Percentiles rank a stretch among this genome's conserved stretches.
Conservation (phyloP, 2,329 filamentous ascomycete species). For the Phialophora verrucosa region DNA sequence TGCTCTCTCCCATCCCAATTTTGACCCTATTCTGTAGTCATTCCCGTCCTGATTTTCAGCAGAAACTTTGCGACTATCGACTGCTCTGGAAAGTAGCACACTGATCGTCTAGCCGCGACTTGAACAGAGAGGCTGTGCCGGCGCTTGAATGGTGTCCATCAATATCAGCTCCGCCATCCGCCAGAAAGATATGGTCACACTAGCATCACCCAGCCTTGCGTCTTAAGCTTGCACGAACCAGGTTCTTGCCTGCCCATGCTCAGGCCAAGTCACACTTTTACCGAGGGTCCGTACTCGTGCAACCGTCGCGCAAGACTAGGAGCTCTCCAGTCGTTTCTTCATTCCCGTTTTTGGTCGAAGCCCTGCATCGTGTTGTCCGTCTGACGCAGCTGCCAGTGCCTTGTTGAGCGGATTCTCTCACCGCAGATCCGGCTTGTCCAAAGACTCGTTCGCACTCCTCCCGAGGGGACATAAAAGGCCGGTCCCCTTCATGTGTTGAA, state of each 20-base stretch:
- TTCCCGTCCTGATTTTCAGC: not conserved
- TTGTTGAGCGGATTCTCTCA: not conserved
- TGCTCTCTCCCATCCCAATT: not conserved
- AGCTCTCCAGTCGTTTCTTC: not conserved
- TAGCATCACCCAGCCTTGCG: constrained; percentile 17
- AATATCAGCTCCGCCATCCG: not conserved
- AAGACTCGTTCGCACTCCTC: not conserved
- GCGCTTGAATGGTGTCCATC: not conserved
- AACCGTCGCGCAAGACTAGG: constrained; percentile 4
- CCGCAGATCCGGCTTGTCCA: not conserved
- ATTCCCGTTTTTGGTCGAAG: not conserved
- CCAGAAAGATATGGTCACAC: not conserved
- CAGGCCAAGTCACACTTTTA: constrained; percentile 5
- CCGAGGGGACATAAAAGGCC: constrained; percentile 14
- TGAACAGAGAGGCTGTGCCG: not conserved
- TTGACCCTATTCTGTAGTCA: not conserved
- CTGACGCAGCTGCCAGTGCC: not conserved
- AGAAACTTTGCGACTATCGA: not conserved
- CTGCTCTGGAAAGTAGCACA: not conserved
- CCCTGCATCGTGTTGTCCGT: not conserved
- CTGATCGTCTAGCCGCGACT: not conserved
- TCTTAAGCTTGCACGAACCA: not conserved
- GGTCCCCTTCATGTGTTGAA: constrained; percentile 19
- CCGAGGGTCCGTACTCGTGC: constrained; percentile 6
- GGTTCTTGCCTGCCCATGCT: constrained; percentile 5